Evolutionary conservation across 345 rosid species (phyloP).

Genomic region (Rubroshorea leprosula): DNA sequence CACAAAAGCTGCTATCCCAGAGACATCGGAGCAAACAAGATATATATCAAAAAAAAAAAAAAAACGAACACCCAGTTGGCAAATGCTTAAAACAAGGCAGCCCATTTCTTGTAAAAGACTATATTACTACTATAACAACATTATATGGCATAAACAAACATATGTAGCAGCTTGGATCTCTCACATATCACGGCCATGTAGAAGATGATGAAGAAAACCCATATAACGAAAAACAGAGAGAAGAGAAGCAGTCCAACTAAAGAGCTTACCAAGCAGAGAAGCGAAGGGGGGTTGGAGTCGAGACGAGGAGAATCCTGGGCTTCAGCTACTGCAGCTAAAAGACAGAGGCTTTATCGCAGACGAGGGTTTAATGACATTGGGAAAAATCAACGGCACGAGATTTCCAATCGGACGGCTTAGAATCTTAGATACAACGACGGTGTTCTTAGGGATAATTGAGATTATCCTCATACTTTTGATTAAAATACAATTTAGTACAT

Average conservation of each 20-base stretch:
- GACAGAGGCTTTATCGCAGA: neutral
- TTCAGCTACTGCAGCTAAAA: neutral
- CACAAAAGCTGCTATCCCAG: neutral
- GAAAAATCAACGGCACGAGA: neutral
- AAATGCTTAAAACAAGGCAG: no score
- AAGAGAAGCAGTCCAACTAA: neutral
- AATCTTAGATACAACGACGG: no score
- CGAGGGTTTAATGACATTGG: neutral
- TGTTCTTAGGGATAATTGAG: neutral
- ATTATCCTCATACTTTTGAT: neutral
- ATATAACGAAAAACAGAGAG: neutral
- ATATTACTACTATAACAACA: no score
- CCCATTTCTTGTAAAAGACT: no score
- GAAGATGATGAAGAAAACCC: neutral
- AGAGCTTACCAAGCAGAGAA: neutral
- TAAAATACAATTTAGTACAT: neutral
- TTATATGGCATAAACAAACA: no score
- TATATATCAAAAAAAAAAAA: no score
- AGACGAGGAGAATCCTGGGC: neutral
- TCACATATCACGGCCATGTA: neutral
- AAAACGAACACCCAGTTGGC: no score
- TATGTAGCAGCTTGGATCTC: neutral
- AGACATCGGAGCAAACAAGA: no score
- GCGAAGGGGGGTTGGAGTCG: neutral
- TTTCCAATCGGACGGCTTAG: neutral